A percentile compares a stretch with the other conserved stretches of the same genome.
Evolutionary conservation across 192 early-diverging fungal genomes (phyloP).

Genomic region (Gonapodya sp.): DNA sequence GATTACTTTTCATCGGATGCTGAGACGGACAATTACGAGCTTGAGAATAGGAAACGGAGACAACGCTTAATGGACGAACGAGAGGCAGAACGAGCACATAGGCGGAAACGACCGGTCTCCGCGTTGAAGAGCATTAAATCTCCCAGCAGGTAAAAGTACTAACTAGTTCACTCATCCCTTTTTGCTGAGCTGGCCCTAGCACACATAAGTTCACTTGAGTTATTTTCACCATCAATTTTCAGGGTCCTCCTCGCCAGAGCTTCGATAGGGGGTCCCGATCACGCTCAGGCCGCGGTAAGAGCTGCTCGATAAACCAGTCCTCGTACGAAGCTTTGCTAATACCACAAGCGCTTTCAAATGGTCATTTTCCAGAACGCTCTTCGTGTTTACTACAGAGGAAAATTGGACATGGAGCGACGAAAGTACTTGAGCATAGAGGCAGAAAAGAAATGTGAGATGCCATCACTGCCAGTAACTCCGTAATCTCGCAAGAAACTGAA

Average conservation of each 20-base stretch:
- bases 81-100: neutral
- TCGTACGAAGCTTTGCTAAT: too few relatives aligned
- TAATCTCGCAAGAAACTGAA: neutral
- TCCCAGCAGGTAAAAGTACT: neutral
- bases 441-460: neutral
- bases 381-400: neutral
- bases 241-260: neutral
- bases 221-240: neutral
- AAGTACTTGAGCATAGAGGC: neutral
- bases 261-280: neutral
- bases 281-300: neutral
- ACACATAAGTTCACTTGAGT: neutral
- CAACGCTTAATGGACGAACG: neutral
- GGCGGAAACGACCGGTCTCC: neutral
- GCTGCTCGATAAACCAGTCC: too few relatives aligned
- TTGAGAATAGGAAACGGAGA: neutral
- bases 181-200: too few relatives aligned
- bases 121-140: neutral
- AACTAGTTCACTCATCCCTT: neutral
- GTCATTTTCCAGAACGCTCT: neutral
- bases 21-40: neutral
- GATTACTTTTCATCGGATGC: neutral
- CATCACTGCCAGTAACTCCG: neutral
- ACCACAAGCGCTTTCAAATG: too few relatives aligned
- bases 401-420: neutral